Evolutionary conservation across 345 rosid genomes (phyloP).

Genomic region (Mercurialis annua): DNA sequence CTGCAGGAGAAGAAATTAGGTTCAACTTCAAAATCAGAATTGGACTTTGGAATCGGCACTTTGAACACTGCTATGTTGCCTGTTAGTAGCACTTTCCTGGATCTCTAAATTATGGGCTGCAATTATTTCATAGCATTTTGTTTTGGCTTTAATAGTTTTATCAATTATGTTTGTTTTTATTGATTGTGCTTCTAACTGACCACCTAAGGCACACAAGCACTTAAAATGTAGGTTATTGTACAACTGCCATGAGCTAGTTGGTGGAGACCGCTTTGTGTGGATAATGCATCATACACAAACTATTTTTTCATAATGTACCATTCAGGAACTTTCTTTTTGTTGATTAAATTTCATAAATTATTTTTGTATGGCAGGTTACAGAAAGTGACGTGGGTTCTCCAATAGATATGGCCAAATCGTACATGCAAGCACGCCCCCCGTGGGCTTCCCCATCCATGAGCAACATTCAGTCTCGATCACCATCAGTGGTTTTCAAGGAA

Average conservation of each 20-base stretch:
- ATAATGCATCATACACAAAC: not conserved
- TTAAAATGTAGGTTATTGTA: not conserved
- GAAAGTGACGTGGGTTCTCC: slow-evolving; percentile 71
- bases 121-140: not conserved
- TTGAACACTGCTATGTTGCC: slow-evolving; percentile 31
- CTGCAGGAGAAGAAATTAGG: slow-evolving; percentile 67
- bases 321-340: not conserved
- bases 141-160: not conserved
- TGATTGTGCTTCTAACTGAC: not conserved
- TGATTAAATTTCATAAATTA: not conserved
- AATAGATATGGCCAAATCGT: slow-evolving; percentile 74
- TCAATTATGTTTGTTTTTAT: not conserved
- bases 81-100: slow-evolving; percentile 36
- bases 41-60: slow-evolving; percentile 36
- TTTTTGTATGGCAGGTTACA: slow-evolving; percentile 35
- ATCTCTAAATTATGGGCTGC: not conserved
- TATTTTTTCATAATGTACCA: not conserved
- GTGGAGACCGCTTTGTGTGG: not conserved
- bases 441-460: slow-evolving; percentile 64
- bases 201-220: not conserved
- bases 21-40: slow-evolving; percentile 49
- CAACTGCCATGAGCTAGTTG: slow-evolving; percentile 5
- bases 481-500: slow-evolving; percentile 51
- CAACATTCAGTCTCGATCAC: slow-evolving; percentile 35
- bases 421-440: slow-evolving; percentile 65